phyloP scores from a whole-genome alignment of 352 stramenopile genomes.

The Globisporangium yorkense region DNA sequence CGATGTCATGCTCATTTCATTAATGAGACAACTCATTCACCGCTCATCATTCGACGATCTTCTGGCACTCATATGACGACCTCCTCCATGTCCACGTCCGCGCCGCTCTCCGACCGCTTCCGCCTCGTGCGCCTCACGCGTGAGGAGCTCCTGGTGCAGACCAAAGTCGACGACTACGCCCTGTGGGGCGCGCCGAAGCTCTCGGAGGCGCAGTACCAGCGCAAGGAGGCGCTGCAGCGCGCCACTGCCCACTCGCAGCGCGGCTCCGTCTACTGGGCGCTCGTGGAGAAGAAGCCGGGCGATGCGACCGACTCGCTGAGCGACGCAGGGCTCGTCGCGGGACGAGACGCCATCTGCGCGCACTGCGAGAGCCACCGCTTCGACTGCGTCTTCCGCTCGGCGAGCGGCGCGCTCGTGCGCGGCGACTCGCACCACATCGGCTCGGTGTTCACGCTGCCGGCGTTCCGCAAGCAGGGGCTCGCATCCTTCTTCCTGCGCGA shows the following conservation, averaged over 20 bases:
- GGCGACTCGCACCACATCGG: slow-evolving; percentile 57
- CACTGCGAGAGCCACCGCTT: slow-evolving; percentile 63
- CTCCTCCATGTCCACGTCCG: slow-evolving; percentile 4
- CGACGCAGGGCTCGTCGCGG: slow-evolving; percentile 15
- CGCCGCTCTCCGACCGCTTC: slow-evolving; percentile 17
- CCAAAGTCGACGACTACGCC: slow-evolving; percentile 48
- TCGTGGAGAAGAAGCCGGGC: slow-evolving; percentile 26
- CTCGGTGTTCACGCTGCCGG: slow-evolving; percentile 60
- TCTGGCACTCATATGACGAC: too few relatives aligned
- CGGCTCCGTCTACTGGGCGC: slow-evolving; percentile 61
- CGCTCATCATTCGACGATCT: too few relatives aligned
- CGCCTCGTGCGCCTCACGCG: slow-evolving; percentile 43
- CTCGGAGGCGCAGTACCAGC: slow-evolving; percentile 35
- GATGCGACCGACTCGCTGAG: slow-evolving; percentile 17
- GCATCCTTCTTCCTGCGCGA: slow-evolving; percentile 37
- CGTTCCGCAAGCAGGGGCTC: slow-evolving; percentile 38
- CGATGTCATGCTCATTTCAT: too few relatives aligned
- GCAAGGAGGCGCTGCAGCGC: slow-evolving; percentile 37
- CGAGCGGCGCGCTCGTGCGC: slow-evolving; percentile 25
- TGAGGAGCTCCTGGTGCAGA: slow-evolving; percentile 51
- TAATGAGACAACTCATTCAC: too few relatives aligned
- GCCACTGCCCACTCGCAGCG: slow-evolving; percentile 35
- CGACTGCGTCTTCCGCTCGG: slow-evolving; percentile 30
- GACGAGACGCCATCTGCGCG: slow-evolving; percentile 25
- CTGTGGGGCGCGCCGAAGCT: slow-evolving; percentile 34